Conservation (phyloP, 2,329 filamentous ascomycete genomes). For the Magnaporthiopsis incrustans region DNA sequence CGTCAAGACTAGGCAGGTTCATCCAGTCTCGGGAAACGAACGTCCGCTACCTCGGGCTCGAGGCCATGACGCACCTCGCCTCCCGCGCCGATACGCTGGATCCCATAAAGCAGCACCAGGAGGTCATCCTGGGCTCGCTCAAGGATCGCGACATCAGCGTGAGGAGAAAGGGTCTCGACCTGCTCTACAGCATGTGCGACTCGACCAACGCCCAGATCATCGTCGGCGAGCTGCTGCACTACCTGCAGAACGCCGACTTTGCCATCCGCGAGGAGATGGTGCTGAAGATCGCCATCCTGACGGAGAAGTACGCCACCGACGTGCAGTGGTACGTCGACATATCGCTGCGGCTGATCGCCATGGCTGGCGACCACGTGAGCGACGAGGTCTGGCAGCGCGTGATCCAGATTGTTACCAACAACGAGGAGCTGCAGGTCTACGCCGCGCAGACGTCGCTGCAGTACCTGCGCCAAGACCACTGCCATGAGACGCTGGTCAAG, state of each 20-base stretch:
- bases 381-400: slow-evolving; percentile 99
- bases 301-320: slow-evolving; percentile 96
- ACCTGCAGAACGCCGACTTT: slow-evolving; percentile 93
- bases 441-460: slow-evolving; percentile 88
- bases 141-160: slow-evolving; percentile 97
- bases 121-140: slow-evolving; percentile 87
- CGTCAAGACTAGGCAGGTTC: slow-evolving; percentile 81
- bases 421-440: slow-evolving; percentile 95
- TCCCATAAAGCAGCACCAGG: slow-evolving; percentile 96
- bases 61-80: slow-evolving; percentile 97
- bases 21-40: slow-evolving; percentile 97
- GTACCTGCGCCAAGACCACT: slow-evolving; percentile 87
- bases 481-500: slow-evolving; percentile 95
- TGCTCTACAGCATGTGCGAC: slow-evolving; percentile 99
- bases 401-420: slow-evolving; percentile 98
- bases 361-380: slow-evolving; percentile 96
- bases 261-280: slow-evolving; percentile 99
- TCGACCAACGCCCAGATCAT: slow-evolving; percentile 88
- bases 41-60: slow-evolving; percentile 87
- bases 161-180: slow-evolving; percentile 85
- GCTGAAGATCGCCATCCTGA: slow-evolving; percentile 94
- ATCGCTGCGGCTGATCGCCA: slow-evolving; percentile 83
- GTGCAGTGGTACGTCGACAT: slow-evolving; percentile 99
- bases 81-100: slow-evolving; percentile 89
- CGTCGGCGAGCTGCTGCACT: slow-evolving; percentile 86